Percentiles rank a stretch among this genome's conserved stretches.
Evolutionary conservation across 805 yeast genomes (phyloP).

Genomic region (Candida endomychidarum): DNA sequence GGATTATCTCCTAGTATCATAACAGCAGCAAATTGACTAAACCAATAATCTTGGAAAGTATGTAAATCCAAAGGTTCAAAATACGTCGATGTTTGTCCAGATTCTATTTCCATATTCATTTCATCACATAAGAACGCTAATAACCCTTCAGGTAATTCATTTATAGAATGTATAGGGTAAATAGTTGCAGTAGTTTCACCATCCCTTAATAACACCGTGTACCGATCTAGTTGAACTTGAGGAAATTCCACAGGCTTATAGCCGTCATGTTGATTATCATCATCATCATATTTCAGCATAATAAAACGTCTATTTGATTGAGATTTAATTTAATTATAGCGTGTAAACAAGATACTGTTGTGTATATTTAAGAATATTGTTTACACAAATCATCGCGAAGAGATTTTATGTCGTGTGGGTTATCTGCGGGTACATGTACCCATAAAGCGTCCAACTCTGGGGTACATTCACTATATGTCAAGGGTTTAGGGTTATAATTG

Average conservation of each 20-base stretch:
- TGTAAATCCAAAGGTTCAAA: slow-evolving; percentile 76
- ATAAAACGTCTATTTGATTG: neutral
- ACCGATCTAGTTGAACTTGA: slow-evolving; percentile 43
- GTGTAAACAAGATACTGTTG: slow-evolving; percentile 35
- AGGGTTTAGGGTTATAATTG: too few relatives aligned
- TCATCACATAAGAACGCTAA: slow-evolving; percentile 85
- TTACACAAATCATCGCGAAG: slow-evolving; percentile 2
- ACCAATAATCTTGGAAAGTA: slow-evolving; percentile 84
- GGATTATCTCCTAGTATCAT: slow-evolving; percentile 75
- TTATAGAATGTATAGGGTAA: slow-evolving; percentile 72
- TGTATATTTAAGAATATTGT: slow-evolving; percentile 27
- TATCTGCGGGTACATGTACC: too few relatives aligned
- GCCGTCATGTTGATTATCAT: neutral
- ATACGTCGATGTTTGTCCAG: slow-evolving; percentile 86
- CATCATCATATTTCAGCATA: slow-evolving; percentile 8
- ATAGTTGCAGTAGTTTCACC: slow-evolving; percentile 92
- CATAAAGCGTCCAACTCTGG: too few relatives aligned
- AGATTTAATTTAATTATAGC: neutral
- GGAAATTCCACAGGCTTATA: slow-evolving; percentile 10
- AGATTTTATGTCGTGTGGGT: neutral
- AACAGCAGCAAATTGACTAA: slow-evolving; percentile 76
- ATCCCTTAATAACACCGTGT: slow-evolving; percentile 78
- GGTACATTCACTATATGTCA: too few relatives aligned
- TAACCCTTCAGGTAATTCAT: slow-evolving; percentile 73
- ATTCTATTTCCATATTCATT: slow-evolving; percentile 85